Percentiles rank a stretch among this genome's conserved stretches.
These are phyloP conservation scores for Brassica balearica DNA, from an alignment of 441 rosid species.

Conservation along the genomic window DNA sequence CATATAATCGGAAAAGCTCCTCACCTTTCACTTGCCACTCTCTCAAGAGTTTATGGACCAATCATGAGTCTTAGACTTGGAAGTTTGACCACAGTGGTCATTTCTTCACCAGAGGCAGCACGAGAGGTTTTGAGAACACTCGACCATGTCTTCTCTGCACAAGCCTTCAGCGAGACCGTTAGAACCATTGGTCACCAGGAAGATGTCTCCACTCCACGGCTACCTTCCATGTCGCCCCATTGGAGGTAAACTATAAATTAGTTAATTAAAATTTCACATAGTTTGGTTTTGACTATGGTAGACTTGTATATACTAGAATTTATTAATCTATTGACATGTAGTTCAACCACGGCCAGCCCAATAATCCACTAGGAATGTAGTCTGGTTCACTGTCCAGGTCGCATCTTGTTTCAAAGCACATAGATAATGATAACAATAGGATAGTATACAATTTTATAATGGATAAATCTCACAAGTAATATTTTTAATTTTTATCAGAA, in stretches of 20 bases:
- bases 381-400: neutral
- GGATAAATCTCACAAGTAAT: too few species aligned
- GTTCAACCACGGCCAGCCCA: neutral
- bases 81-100: constrained; percentile 52
- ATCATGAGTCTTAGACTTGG: constrained; percentile 61
- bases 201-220: neutral
- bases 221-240: constrained; percentile 4
- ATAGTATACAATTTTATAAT: neutral
- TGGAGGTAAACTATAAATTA: constrained; percentile 24
- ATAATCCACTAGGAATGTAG: neutral
- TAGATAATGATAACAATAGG: neutral
- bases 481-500: too few species aligned
- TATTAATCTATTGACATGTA: neutral
- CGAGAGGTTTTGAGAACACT: constrained; percentile 58
- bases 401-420: neutral
- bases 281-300: neutral
- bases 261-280: neutral
- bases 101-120: constrained; percentile 57
- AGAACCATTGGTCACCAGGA: constrained; percentile 45
- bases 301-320: neutral
- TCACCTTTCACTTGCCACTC: constrained; percentile 52
- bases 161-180: constrained; percentile 48
- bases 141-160: constrained; percentile 55
- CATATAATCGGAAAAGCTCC: constrained; percentile 54
- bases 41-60: constrained; percentile 53